Conservation (phyloP, 108 stramenopile genomes). For the Parietichytrium sp. region DNA sequence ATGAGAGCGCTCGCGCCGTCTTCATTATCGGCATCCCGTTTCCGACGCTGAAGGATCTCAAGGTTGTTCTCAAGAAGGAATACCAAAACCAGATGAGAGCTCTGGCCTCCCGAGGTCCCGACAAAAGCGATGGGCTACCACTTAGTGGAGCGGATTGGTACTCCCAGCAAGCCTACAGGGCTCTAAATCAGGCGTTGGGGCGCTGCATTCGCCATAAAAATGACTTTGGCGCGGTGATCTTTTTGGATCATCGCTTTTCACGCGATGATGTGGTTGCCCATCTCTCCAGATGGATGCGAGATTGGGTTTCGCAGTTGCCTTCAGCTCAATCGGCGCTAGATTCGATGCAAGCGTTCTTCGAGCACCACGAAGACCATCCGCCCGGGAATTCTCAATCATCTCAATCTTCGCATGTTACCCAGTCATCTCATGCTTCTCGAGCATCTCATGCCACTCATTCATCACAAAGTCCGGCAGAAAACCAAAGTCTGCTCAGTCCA, state of each 20-base stretch:
- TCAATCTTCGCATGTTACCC: too few species aligned
- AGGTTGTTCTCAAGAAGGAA: slow-evolving; percentile 84
- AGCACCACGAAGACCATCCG: neutral
- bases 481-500: too few species aligned
- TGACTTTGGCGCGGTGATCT: slow-evolving; percentile 79
- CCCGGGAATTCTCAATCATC: too few species aligned
- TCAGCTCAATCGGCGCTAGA: neutral
- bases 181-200: slow-evolving; percentile 82
- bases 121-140: neutral
- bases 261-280: neutral
- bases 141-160: slow-evolving; percentile 80
- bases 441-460: too few species aligned
- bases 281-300: slow-evolving; percentile 30
- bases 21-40: slow-evolving; percentile 95
- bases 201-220: slow-evolving; percentile 79
- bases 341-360: neutral
- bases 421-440: too few species aligned
- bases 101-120: too few species aligned
- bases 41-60: slow-evolving; percentile 85
- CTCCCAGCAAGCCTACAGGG: slow-evolving; percentile 81
- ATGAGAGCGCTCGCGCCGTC: slow-evolving; percentile 84
- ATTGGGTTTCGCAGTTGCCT: neutral
- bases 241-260: slow-evolving; percentile 72
- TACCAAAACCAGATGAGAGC: too few species aligned
- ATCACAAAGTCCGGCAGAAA: too few species aligned